Base-by-base conservation (phyloP, 2,329 filamentous ascomycete species). In the Myrmaecium sp. region DNA sequence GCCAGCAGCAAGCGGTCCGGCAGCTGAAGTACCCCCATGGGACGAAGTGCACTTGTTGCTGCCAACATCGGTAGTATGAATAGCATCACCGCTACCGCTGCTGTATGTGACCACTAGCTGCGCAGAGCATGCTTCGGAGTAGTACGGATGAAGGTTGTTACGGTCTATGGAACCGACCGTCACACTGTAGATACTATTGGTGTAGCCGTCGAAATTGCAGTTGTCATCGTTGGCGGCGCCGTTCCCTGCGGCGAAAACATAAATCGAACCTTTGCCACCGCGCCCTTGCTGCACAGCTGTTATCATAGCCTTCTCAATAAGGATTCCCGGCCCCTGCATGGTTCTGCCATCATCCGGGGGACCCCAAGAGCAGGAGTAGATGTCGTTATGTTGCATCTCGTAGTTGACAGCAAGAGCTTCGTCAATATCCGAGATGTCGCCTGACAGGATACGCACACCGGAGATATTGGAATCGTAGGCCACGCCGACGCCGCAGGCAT, bases 121-220 rank as follows among this genome's bases (percentile, higher is more conserved):
- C 13, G 89, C 89, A 3, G 86, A 94, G 57, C 89, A 98, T 35
- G 81, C 76, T 52, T 98, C 89, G 0, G 86, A 94, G 52, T 98
- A 98, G 50, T 86, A 89, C 0, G 89, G 84, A 46, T 95, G 86
- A n/a, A 68, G 54, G 20, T 86, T 84, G 38, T 77, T 72, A 32
- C 81, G 67, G 48, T 94, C 84, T 34, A 98, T 76, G 17, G 86
- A 86, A 19, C 89, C 89, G 11, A 98, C 83, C 0, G 84, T 93
- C 41, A 98, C 89, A 49, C 83, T 94, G 63, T 95, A 98, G 41
- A 98, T 98, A 47, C 84, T 94, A 60, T 98, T 98, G 32, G 89
- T 98, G 55, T 98, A 98, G 20, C 89, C 89, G 47, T 98, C 89
- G 49, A 98, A 98, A 51, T 98, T 98, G 65, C 89, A 98, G 54